Base-by-base conservation (phyloP, 306 rosid species). In the Cucumis cinereus region DNA sequence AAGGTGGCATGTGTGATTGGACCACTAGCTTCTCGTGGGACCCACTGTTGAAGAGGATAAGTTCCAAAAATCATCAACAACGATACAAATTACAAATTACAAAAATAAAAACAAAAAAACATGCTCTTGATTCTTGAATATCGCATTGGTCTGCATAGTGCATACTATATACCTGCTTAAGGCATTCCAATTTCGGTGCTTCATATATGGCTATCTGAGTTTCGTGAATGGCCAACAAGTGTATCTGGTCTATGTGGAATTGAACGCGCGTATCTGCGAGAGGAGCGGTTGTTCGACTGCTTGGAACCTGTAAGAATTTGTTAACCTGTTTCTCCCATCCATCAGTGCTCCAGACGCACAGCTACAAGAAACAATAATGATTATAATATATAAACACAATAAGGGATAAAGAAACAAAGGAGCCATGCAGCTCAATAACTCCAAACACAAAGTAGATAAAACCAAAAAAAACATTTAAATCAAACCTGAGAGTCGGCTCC, bases 401-500 rank as follows among this genome's bases (percentile, higher is more conserved):
- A 74, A 47, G 14, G 45, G 22, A 62, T 62, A 33, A 47, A 26
- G 22, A 14, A 69, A 13, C n/a, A 11, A 23, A 45, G 75, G 47
- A 33, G 47, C n/a, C 43, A 30, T 13, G 22, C 77, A 52, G 19
- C 50, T 73, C 30, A 73, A 69, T 20, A 23, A 23, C 17, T 43
- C 52, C 73, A 40, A 40, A 67, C 8, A 15, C 52, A 66, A 66
- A 66, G 6, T 22, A 50, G 38, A 69, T 69, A 13, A 69, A 45
- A 23, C 40, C 10, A 14, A 33, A 49, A 55, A 54, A 73, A 73
- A 10, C 35, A 2, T 72, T 14, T 2, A 50, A 28, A 19, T 79
- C 77, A 83, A 85, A 95, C 99, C 99, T 95, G 99, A 36, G 99
- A 95, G 85, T 95, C 99, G 5, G 99, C 99, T 78, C 98, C 99